These are phyloP conservation scores for Camelina neglecta DNA, from an alignment of 345 rosid genomes.

Conservation along the genomic window DNA sequence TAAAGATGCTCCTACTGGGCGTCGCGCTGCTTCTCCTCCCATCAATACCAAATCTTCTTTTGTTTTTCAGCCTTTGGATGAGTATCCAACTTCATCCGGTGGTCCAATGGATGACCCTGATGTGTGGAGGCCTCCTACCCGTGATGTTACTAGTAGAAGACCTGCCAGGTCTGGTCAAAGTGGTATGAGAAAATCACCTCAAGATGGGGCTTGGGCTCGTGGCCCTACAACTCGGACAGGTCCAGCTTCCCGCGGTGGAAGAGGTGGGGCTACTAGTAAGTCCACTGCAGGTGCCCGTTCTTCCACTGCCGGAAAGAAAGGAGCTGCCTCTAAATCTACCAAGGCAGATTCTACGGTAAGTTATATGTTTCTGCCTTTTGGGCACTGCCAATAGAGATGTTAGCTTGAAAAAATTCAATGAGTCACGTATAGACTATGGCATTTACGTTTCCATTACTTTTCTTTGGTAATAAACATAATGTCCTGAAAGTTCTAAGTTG, in stretches of 20 bases:
- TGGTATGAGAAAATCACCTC: conserved; percentile 84
- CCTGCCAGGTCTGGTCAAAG: conserved; percentile 78
- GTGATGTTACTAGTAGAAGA: conserved; percentile 76
- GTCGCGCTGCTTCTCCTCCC: conserved; percentile 85
- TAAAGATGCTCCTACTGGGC: conserved; percentile 77
- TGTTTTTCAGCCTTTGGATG: conserved; percentile 96
- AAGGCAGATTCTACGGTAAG: conserved; percentile 82
- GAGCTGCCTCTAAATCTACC: conserved; percentile 68
- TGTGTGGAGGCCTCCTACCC: conserved; percentile 99
- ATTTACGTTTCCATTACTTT: conserved; percentile 9
- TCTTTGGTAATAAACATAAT: neutral
- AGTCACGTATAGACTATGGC: conserved; percentile 1
- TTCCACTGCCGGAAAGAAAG: conserved; percentile 79
- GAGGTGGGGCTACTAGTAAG: conserved; percentile 64
- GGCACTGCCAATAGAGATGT: conserved; percentile 1
- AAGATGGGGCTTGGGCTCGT: conserved; percentile 95
- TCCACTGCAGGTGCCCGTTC: conserved; percentile 66
- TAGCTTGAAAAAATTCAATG: neutral
- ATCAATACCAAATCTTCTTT: conserved; percentile 83
- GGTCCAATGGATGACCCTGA: conserved; percentile 95
- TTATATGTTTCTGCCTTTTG: neutral
- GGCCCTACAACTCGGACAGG: conserved; percentile 63
- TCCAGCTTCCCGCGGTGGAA: conserved; percentile 74
- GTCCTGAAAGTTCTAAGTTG: conserved; percentile 1
- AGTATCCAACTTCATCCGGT: conserved; percentile 90